Percentiles rank a stretch among this genome's conserved stretches.
Evolutionary conservation across 2,329 filamentous ascomycete species (phyloP).

Genomic region (Exophiala viscosa): DNA sequence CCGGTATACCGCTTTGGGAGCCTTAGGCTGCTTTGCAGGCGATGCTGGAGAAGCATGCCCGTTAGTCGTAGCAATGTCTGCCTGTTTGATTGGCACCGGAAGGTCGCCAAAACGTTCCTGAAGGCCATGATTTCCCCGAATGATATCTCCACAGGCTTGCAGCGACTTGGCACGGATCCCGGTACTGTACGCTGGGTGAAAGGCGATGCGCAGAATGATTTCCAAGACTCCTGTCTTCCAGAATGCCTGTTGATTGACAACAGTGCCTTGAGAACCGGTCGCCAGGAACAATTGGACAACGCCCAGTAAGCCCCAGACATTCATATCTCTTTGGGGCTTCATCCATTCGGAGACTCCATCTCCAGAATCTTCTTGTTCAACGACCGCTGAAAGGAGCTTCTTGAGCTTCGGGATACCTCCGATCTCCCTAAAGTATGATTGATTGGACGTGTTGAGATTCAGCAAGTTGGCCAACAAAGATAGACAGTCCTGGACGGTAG

Average conservation of each 20-base stretch:
- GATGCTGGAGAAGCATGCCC: constrained; percentile 30
- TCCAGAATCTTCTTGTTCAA: constrained; percentile 49
- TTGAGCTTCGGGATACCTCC: constrained; percentile 72
- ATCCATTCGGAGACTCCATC: constrained; percentile 69
- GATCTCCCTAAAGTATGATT: constrained; percentile 88
- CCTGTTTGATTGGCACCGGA: constrained; percentile 56
- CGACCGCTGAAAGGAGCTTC: constrained; percentile 61
- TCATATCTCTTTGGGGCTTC: constrained; percentile 76
- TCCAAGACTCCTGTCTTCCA: constrained; percentile 77
- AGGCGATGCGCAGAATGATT: constrained; percentile 76
- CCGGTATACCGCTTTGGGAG: constrained; percentile 8
- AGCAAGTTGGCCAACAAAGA: constrained; percentile 87
- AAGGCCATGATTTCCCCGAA: constrained; percentile 71
- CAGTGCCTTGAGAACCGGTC: constrained; percentile 72
- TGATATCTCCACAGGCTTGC: constrained; percentile 80
- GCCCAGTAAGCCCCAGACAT: constrained; percentile 83
- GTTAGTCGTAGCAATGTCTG: constrained; percentile 31
- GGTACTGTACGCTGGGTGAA: constrained; percentile 66
- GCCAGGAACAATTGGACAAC: constrained; percentile 83
- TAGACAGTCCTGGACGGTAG: constrained; percentile 87
- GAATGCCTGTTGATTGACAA: constrained; percentile 79
- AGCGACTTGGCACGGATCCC: constrained; percentile 83
- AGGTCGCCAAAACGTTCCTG: constrained; percentile 89
- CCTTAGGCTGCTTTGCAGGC: constrained; percentile 10
- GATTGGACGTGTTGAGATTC: constrained; percentile 82